Evolutionary conservation across 2,329 filamentous ascomycete species (phyloP).

Genomic region (Aspergillus costaricaensis): DNA sequence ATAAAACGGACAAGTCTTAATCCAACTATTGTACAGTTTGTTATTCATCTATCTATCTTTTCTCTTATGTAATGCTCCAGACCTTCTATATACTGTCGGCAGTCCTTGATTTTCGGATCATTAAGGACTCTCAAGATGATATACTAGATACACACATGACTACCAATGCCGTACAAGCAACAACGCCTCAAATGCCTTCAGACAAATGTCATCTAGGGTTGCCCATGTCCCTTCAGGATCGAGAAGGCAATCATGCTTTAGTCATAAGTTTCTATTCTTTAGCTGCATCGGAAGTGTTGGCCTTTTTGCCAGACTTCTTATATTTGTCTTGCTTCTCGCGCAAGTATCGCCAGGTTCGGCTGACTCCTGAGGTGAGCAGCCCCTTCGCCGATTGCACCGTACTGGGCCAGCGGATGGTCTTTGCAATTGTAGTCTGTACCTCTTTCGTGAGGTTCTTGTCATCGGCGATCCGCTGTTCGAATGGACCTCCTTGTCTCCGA

Average conservation of each 20-base stretch:
- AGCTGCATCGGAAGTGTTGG: constrained; percentile 20
- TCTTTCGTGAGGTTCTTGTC: constrained; percentile 70
- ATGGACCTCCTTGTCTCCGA: constrained; percentile 75
- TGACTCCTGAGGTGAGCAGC: constrained; percentile 72
- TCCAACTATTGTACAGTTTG: not conserved
- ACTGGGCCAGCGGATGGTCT: constrained; percentile 90
- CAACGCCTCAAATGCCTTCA: constrained; percentile 23
- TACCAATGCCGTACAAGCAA: constrained; percentile 6
- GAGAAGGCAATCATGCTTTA: constrained; percentile 11
- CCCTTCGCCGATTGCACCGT: constrained; percentile 86
- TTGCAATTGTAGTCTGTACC: constrained; percentile 75
- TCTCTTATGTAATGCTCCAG: not conserved
- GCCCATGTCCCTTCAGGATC: not conserved
- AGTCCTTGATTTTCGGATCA: not conserved
- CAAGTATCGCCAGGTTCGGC: constrained; percentile 72
- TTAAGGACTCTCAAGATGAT: not conserved
- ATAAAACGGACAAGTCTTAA: not conserved
- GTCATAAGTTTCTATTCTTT: constrained; percentile 20
- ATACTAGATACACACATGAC: constrained; percentile 17
- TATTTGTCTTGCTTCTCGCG: constrained; percentile 77
- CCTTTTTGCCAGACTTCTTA: constrained; percentile 38
- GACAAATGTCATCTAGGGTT: constrained; percentile 11
- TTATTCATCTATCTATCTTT: not conserved
- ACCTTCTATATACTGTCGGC: constrained; percentile 4
- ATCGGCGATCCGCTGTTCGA: constrained; percentile 80